Base-by-base conservation (phyloP, 768 basidiomycete species). In the Royoungia palumana region DNA sequence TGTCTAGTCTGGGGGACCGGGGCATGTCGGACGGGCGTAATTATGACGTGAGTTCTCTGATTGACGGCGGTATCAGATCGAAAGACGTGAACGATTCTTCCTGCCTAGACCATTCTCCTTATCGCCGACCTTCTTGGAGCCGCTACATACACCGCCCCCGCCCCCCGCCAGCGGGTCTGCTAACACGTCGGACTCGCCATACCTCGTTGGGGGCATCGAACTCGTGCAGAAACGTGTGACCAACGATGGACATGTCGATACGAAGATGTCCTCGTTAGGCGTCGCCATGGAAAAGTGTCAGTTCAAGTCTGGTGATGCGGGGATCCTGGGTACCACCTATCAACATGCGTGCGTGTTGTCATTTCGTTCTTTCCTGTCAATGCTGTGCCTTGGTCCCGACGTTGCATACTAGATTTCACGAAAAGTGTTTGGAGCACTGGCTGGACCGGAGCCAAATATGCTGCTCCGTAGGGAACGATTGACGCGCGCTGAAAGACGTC, bases 281-380 rank as follows among this genome's bases (percentile, higher is more conserved):
- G 70, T 76, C 13, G 59, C 72, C 1, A 86, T 90, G 28, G 80
- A 84, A 53, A 79, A 79, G 59, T 91, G 89, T 65, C 83, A 83
- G 67, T 90, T 87, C 69, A 81, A 72, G 66, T 73, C 69, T 8
- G 77, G 68, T 16, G 83, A 89, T 49, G 56, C 59, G 47, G 85
- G 77, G 13, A 77, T 76, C 28, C 58, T 86, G 65, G 76, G 78
- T 4, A 76, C 77, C 13, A 67, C 61, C 17, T 90, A 87, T 63
- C 72, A 70, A 53, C 87, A 89, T 69, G 72, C 76, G 62, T 79
- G 42, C 58, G 20, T 41, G 38, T 35, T 16, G 20, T 13, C n/a
- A n/a, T n/a, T n/a, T n/a, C n/a, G n/a, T n/a, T n/a, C n/a, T n/a
- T n/a, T n/a, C n/a, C n/a, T n/a, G n/a, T 16, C 12, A 30, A 35